Percentiles rank a stretch among this genome's conserved stretches.
These are phyloP conservation scores for Aspergillus pseudoterreus DNA, from an alignment of 2,329 filamentous ascomycete genomes.

Conservation along the genomic window DNA sequence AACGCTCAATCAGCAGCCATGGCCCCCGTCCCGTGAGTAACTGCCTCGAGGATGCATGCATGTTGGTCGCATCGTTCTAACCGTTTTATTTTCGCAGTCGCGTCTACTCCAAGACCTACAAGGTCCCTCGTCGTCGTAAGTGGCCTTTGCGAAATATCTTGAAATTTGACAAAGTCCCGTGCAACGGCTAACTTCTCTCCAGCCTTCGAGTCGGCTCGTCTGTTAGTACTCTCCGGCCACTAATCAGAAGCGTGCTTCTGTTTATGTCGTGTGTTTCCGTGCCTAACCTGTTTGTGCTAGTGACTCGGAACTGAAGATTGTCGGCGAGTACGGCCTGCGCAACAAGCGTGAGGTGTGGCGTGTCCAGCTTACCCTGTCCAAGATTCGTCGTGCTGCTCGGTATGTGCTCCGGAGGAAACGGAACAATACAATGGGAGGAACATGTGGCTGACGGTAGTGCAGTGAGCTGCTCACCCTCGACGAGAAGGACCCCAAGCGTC, in stretches of 20 bases:
- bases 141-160: conserved; percentile 22
- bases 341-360: conserved; percentile 99
- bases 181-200: conserved; percentile 35
- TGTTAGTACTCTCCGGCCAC: conserved; percentile 95
- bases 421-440: background rate
- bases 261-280: conserved; percentile 81
- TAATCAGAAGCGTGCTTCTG: conserved; percentile 97
- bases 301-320: conserved; percentile 99
- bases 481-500: conserved; percentile 99
- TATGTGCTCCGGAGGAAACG: conserved; percentile 47
- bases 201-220: conserved; percentile 98
- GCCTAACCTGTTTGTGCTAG: conserved; percentile 69
- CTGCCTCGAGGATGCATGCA: conserved; percentile 12
- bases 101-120: conserved; percentile 98
- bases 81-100: conserved; percentile 38
- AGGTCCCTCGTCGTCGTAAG: conserved; percentile 85
- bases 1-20: conserved; percentile 39
- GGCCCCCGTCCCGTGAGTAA: conserved; percentile 43
- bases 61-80: conserved; percentile 37
- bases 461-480: conserved; percentile 99
- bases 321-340: conserved; percentile 98
- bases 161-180: conserved; percentile 9
- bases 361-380: conserved; percentile 98
- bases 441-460: conserved; percentile 13
- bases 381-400: conserved; percentile 99